Evolutionary conservation across 441 rosid genomes (phyloP).

Genomic region (Omphalea diandra): DNA sequence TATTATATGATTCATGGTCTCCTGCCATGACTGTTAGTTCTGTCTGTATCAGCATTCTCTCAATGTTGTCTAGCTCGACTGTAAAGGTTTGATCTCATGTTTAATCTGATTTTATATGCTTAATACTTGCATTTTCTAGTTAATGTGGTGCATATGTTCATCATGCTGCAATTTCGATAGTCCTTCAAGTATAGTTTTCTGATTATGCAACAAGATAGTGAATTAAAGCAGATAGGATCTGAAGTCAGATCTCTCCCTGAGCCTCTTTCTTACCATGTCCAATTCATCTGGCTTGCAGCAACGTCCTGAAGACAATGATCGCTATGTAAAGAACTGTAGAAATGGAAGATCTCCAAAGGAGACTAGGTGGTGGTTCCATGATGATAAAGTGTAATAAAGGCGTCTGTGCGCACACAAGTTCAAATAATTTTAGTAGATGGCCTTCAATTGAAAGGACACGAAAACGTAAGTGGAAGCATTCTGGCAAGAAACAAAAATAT

Average conservation of each 20-base stretch:
- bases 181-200: not conserved
- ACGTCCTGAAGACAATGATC: slow-evolving; percentile 98
- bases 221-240: not conserved
- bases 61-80: slow-evolving; percentile 97
- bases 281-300: slow-evolving; percentile 54
- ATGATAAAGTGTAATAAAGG: slow-evolving; percentile 74
- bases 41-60: slow-evolving; percentile 96
- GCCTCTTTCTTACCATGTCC: not conserved
- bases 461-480: slow-evolving; percentile 35
- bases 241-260: not conserved
- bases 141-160: not conserved
- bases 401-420: slow-evolving; percentile 30
- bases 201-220: not conserved
- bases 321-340: slow-evolving; percentile 92
- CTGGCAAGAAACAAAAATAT: slow-evolving; percentile 25
- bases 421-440: slow-evolving; percentile 33
- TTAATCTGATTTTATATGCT: slow-evolving; percentile 1
- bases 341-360: slow-evolving; percentile 98
- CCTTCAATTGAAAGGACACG: slow-evolving; percentile 26
- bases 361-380: slow-evolving; percentile 99
- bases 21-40: slow-evolving; percentile 99
- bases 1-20: slow-evolving; percentile 98
- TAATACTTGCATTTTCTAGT: not conserved
- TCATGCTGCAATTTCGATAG: not conserved
- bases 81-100: slow-evolving; percentile 59